Conservation (phyloP, 2,329 filamentous ascomycete genomes). For the Exophiala calicioides region DNA sequence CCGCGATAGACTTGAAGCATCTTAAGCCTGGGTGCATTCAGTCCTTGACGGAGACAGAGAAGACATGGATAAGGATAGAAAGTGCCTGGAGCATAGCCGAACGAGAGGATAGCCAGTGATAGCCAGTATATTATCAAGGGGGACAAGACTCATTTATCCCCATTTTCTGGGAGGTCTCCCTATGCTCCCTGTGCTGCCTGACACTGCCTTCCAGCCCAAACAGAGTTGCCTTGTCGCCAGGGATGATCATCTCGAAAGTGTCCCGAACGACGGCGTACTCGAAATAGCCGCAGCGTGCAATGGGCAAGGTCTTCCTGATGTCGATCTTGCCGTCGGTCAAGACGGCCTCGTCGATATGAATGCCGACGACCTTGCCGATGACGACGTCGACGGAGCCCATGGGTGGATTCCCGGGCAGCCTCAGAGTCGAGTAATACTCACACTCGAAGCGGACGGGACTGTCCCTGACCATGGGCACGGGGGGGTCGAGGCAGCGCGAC, state of each 20-base stretch:
- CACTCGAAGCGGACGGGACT: constrained; percentile 63
- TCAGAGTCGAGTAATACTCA: constrained; percentile 55
- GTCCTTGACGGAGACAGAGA: neutral
- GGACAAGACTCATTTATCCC: constrained; percentile 11
- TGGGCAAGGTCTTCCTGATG: constrained; percentile 58
- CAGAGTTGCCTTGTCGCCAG: constrained; percentile 38
- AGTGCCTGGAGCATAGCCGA: neutral
- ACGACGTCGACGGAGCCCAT: constrained; percentile 61
- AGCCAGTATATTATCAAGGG: constrained; percentile 12
- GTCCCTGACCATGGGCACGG: constrained; percentile 54
- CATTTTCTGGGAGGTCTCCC: constrained; percentile 14
- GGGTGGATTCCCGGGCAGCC: constrained; percentile 58
- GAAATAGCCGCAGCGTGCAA: constrained; percentile 62
- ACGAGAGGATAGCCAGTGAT: no score
- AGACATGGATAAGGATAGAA: neutral
- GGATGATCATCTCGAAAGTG: constrained; percentile 61
- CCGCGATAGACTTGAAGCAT: neutral
- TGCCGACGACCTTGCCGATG: constrained; percentile 57
- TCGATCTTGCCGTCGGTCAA: constrained; percentile 59
- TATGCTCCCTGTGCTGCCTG: constrained; percentile 34
- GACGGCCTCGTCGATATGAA: constrained; percentile 59
- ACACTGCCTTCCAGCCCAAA: constrained; percentile 44
- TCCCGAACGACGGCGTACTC: constrained; percentile 59
- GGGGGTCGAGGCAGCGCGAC: constrained; percentile 37
- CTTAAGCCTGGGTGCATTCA: neutral